Conservation (phyloP, 2,329 filamentous ascomycete genomes). For the Lecanosticta acicola region DNA sequence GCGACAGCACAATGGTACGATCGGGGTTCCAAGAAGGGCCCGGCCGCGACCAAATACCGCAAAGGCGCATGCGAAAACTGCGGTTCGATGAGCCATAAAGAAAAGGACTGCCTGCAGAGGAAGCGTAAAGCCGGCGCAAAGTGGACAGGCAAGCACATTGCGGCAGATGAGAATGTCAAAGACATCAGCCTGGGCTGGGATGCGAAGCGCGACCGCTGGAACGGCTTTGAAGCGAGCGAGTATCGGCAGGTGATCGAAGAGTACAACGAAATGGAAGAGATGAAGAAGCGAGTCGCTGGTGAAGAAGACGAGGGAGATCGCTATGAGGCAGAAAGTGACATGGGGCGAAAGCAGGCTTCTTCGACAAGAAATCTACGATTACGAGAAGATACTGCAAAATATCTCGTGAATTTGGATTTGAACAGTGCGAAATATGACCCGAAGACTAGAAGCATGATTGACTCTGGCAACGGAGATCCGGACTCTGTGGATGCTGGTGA, state of each 20-base stretch:
- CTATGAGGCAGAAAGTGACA: constrained; percentile 93
- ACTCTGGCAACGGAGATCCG: constrained; percentile 64
- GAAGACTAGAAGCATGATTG: constrained; percentile 75
- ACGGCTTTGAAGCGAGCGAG: constrained; percentile 88
- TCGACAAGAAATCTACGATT: constrained; percentile 85
- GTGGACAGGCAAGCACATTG: constrained; percentile 88
- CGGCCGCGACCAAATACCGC: constrained; percentile 90
- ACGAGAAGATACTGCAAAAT: constrained; percentile 95
- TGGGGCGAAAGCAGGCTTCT: constrained; percentile 88
- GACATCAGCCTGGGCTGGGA: constrained; percentile 90
- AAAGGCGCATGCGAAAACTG: constrained; percentile 99
- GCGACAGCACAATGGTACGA: constrained; percentile 85
- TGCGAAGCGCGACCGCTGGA: constrained; percentile 95
- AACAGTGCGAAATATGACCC: constrained; percentile 98
- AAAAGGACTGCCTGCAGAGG: constrained; percentile 84
- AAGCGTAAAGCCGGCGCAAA: constrained; percentile 84
- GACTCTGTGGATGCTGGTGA: constrained; percentile 85
- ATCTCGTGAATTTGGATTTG: constrained; percentile 86
- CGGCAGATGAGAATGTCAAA: constrained; percentile 83
- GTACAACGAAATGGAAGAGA: constrained; percentile 76
- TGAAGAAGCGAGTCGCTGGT: constrained; percentile 47
- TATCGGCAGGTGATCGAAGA: constrained; percentile 84
- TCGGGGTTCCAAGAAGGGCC: constrained; percentile 68
- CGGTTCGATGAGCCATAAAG: constrained; percentile 93
- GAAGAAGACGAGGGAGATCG: constrained; percentile 53